Conservation (phyloP, 2,329 filamentous ascomycete species). For the Paraconiothyrium brasiliense region DNA sequence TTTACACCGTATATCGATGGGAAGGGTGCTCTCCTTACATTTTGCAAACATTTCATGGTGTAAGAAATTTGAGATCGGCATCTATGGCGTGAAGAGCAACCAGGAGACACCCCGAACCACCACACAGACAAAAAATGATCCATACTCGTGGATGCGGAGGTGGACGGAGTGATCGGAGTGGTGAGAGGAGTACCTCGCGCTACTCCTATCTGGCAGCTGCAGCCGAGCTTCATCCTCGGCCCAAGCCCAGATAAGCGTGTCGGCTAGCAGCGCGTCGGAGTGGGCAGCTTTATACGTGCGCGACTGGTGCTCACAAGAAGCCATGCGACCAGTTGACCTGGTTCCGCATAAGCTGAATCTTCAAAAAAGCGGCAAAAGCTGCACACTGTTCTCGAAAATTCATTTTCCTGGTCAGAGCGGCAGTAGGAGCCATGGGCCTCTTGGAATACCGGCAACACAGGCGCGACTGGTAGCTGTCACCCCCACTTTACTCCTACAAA, state of each 20-base stretch:
- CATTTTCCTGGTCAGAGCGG: background rate
- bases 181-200: background rate
- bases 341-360: conserved; percentile 18
- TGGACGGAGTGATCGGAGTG: background rate
- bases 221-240: conserved; percentile 26
- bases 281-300: conserved; percentile 6
- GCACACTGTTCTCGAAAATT: background rate
- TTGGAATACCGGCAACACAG: conserved; percentile 76
- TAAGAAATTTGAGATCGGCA: too few relatives aligned
- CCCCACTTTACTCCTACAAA: conserved; percentile 21
- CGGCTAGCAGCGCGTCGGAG: conserved; percentile 5
- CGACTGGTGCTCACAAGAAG: conserved; percentile 13
- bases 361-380: conserved; percentile 8
- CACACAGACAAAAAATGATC: background rate
- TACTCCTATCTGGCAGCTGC: conserved; percentile 25
- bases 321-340: conserved; percentile 14
- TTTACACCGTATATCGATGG: too few relatives aligned
- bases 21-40: too few relatives aligned
- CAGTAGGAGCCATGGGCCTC: conserved; percentile 58
- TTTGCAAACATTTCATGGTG: too few relatives aligned
- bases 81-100: too few relatives aligned
- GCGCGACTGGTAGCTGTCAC: conserved; percentile 70
- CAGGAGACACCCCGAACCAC: too few relatives aligned
- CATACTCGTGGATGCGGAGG: background rate
- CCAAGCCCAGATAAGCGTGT: conserved; percentile 20